These are phyloP conservation scores for Debaryomyces subglobosus DNA, from an alignment of 1,139 yeast genomes.

Conservation along the genomic window DNA sequence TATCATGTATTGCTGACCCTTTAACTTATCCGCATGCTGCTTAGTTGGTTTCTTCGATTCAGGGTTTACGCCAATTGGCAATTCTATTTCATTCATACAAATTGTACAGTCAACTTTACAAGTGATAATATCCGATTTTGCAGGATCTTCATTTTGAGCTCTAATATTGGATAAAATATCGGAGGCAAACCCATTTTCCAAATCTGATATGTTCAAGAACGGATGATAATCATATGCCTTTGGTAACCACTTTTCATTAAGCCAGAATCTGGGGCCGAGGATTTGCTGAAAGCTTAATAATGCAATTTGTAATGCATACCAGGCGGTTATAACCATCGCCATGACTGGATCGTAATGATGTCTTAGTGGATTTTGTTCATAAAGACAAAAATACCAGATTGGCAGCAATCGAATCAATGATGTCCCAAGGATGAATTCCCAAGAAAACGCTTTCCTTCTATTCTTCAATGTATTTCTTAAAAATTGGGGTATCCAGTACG, in stretches of 20 bases:
- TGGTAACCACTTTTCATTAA: slow-evolving; percentile 74
- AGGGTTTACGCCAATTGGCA: slow-evolving; percentile 49
- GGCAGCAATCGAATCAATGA: slow-evolving; percentile 68
- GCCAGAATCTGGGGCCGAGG: slow-evolving; percentile 82
- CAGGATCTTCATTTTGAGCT: slow-evolving; percentile 22
- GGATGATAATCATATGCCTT: slow-evolving; percentile 84
- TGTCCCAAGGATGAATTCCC: slow-evolving; percentile 74
- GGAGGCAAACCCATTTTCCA: slow-evolving; percentile 58
- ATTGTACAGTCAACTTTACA: slow-evolving; percentile 74
- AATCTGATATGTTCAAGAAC: slow-evolving; percentile 56
- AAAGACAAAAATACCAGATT: slow-evolving; percentile 58
- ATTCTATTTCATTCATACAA: slow-evolving; percentile 76
- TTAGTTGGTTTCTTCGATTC: slow-evolving; percentile 15
- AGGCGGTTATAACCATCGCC: slow-evolving; percentile 45
- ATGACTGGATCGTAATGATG: slow-evolving; percentile 58
- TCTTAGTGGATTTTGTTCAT: slow-evolving; percentile 47
- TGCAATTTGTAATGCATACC: slow-evolving; percentile 60
- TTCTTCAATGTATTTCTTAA: slow-evolving; percentile 77
- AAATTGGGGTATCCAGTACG: slow-evolving; percentile 92
- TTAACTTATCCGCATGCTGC: slow-evolving; percentile 21
- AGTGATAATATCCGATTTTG: slow-evolving; percentile 30
- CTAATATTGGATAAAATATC: slow-evolving; percentile 36
- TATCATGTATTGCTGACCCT: slow-evolving; percentile 67
- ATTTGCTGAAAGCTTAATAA: slow-evolving; percentile 62
- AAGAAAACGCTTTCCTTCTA: slow-evolving; percentile 62